A percentile compares a stretch with the other conserved stretches of the same genome.
phyloP scores from a whole-genome alignment of 2,329 filamentous ascomycete genomes.

The Byssoonygena ceratinophila region DNA sequence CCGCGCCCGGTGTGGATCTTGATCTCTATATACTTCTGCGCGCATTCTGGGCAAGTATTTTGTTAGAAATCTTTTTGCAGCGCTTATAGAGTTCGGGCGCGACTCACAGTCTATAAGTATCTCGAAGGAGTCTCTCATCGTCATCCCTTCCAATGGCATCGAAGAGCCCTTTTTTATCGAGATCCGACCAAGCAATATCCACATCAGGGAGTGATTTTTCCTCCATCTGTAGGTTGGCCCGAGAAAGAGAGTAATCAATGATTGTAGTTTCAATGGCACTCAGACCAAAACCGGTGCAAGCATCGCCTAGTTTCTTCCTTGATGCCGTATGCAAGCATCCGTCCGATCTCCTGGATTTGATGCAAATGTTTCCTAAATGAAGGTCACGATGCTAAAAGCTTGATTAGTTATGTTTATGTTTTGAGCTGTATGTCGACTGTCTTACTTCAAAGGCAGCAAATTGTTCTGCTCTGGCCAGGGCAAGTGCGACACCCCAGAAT shows the following conservation, averaged over 20 bases:
- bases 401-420: conserved; percentile 1
- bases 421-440: background rate
- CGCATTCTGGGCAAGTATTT: conserved; percentile 27
- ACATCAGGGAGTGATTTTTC: conserved; percentile 16
- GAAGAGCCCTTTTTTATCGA: conserved; percentile 37
- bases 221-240: conserved; percentile 41
- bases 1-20: conserved; percentile 28
- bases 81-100: background rate
- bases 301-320: conserved; percentile 20
- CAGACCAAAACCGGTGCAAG: conserved; percentile 38
- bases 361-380: conserved; percentile 57
- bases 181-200: conserved; percentile 32
- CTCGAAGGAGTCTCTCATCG: conserved; percentile 31
- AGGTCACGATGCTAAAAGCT: conserved; percentile 48
- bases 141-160: conserved; percentile 35
- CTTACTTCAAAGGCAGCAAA: conserved; percentile 48
- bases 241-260: conserved; percentile 58
- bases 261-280: conserved; percentile 52
- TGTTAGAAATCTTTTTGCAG: background rate
- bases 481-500: conserved; percentile 56
- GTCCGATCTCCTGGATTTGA: conserved; percentile 32
- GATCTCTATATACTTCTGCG: conserved; percentile 34
- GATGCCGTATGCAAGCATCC: conserved; percentile 28
- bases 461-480: conserved; percentile 51
- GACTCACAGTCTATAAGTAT: conserved; percentile 36